Evolutionary conservation across 352 stramenopile species (phyloP), one percentile per base, ranked within the genome.

Genomic region (Phytophthora lateralis): DNA sequence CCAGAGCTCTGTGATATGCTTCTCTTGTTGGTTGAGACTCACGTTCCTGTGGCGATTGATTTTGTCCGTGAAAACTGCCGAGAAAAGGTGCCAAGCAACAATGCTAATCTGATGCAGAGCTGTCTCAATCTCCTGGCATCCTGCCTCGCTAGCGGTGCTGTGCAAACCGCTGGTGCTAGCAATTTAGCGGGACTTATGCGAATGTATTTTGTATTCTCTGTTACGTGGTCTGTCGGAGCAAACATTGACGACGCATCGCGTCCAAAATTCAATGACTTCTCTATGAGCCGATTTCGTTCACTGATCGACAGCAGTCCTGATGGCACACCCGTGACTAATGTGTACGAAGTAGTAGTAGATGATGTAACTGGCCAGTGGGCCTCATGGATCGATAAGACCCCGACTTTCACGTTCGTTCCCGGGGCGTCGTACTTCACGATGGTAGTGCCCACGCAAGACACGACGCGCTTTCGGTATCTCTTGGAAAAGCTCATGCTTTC

Each of bases 361-460:
- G 85, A 95, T 50, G 54, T 55, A 4, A 93, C 80, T 8, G 75
- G 78, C 0, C 76, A 81, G n/a, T 94, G 85, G 82, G 56, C 79
- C 6, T 88, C 90, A 15, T 98, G 95, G 95, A 56, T 87, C 9
- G 80, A 91, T 6, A 92, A 97, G 43, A 96, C 94, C 0, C 90
- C 89, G 6, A 69, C 74, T 7, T 98, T 98, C 42, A 82, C 75
- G 3, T 98, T 96, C 56, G 73, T 93, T 17, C 71, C 80, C 15
- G 76, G 62, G 0, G 73, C 87, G 12, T 96, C 92, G 6, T 98
- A 98, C 73, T 98, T 98, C 61, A 88, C 89, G 2, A 94, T 98
- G 81, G 80, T 98, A 14, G 95, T 98, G 2, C 95, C 95, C 0
- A 98, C 95, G 0, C 80, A 92, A 55, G 95, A 98, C 54, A 98